These are phyloP conservation scores for Chamaecyparis obtusa DNA, from an alignment of 75 land plant species.

Conservation along the genomic window DNA sequence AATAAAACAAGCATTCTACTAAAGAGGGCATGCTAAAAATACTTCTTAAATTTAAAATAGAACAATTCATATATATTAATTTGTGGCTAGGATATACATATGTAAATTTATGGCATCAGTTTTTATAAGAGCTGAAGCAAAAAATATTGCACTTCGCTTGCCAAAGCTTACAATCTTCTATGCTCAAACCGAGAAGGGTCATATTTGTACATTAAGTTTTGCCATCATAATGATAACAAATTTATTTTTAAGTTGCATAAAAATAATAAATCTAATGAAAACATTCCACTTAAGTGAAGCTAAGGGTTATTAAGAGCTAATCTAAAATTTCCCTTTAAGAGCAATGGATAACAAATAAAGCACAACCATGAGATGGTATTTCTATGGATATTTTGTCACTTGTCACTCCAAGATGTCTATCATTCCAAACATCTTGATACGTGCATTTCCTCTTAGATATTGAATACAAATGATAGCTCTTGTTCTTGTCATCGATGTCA, in stretches of 20 bases:
- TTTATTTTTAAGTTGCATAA: neutral
- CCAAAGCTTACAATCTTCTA: neutral
- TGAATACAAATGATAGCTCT: no score
- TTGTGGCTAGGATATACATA: no score
- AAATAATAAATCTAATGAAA: no score
- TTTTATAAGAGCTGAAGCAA: no score
- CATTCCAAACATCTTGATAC: neutral
- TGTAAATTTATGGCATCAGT: no score
- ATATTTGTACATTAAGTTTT: neutral
- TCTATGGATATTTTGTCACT: slow-evolving; percentile 5
- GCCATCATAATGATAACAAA: neutral
- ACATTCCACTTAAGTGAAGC: no score
- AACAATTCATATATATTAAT: no score
- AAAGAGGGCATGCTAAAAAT: no score
- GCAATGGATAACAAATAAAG: slow-evolving; percentile 6
- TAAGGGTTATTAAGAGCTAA: neutral
- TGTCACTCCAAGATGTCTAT: neutral
- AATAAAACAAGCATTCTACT: no score
- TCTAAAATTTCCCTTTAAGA: neutral
- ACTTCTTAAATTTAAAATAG: no score
- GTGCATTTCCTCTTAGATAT: neutral
- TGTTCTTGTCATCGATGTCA: neutral
- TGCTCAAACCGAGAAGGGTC: neutral
- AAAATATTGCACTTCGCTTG: neutral
- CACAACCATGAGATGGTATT: slow-evolving; percentile 8